Evolutionary conservation across 1,139 yeast genomes (phyloP), one percentile per base, ranked within the genome.

Genomic region (Nakaseomyces uthaithaninus): DNA sequence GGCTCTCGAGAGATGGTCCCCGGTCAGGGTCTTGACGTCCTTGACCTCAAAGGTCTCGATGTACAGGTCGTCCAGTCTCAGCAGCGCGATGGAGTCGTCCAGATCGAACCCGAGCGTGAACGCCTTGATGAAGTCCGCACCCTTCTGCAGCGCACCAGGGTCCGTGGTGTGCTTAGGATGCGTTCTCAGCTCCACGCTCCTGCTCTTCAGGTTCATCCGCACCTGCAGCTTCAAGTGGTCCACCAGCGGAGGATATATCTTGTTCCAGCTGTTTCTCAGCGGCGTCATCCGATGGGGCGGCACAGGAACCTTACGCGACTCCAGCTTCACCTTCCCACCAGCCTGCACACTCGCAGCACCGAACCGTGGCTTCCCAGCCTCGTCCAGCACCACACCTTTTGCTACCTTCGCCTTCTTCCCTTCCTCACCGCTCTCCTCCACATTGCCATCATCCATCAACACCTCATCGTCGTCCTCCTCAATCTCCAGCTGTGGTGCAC

Each of bases 251-350:
- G 94, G 95, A 60, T 91, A 93, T 43, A 91, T 81, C 62, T 91
- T 91, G 39, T 85, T 73, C 99, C 99, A 91, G 39, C 80, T 73
- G 49, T 76, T 75, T 62, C 87, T 83, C 54, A 91, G 72, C 11
- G 98, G 97, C 1, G 94, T 74, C 86, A 91, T 80, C 69, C 98
- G 75, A 62, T 91, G 97, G 24, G 96, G 97, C 27, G 98, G 98
- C 26, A 91, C 93, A 7, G 94, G 76, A 11, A 93, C 84, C 59
- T 87, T 87, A 66, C 97, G 75, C 44, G 81, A 72, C 62, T 87
- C 96, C 45, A 80, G 69, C 63, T 85, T 85, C 27, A 86, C 93
- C 49, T 74, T 75, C 9, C 49, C 45, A 66, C 70, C 72, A 3
- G 11, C 27, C n/a, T 76, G 75, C 3, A 80, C 59, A 44, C 73